Evolutionary conservation across 2,329 filamentous ascomycete genomes (phyloP).

Genomic region (Claviceps pazoutovae): DNA sequence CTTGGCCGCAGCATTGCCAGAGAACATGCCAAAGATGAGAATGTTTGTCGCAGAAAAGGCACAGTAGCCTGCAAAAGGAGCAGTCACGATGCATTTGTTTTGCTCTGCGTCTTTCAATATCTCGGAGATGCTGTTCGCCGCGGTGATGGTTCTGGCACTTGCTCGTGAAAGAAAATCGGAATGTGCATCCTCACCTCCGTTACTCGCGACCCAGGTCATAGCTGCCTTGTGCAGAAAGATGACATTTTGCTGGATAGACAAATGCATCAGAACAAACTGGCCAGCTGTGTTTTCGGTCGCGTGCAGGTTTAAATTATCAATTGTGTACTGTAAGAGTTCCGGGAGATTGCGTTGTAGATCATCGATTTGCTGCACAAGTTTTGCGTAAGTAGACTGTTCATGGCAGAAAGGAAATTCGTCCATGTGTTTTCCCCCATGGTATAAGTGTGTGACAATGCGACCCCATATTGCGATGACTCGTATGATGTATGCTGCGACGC

Average conservation of each 20-base stretch:
- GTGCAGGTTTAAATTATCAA: slow-evolving; percentile 74
- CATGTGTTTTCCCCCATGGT: slow-evolving; percentile 71
- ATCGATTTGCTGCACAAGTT: slow-evolving; percentile 56
- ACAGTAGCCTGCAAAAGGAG: slow-evolving; percentile 89
- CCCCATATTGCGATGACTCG: slow-evolving; percentile 81
- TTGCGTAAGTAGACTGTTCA: slow-evolving; percentile 59
- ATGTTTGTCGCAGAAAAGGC: slow-evolving; percentile 87
- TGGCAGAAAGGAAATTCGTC: slow-evolving; percentile 73
- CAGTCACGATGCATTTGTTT: slow-evolving; percentile 55
- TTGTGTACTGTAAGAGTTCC: slow-evolving; percentile 54
- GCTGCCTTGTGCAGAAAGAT: slow-evolving; percentile 85
- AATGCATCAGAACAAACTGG: slow-evolving; percentile 85
- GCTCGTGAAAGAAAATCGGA: slow-evolving; percentile 65
- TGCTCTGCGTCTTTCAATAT: slow-evolving; percentile 69
- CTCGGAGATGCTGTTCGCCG: slow-evolving; percentile 75
- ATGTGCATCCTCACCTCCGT: slow-evolving; percentile 56
- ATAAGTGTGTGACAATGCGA: slow-evolving; percentile 75
- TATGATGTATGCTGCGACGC: slow-evolving; percentile 81
- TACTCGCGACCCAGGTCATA: slow-evolving; percentile 52
- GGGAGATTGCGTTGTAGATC: slow-evolving; percentile 59
- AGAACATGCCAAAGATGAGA: slow-evolving; percentile 88
- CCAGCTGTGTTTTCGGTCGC: slow-evolving; percentile 75
- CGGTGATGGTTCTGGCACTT: slow-evolving; percentile 61
- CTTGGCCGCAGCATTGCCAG: slow-evolving; percentile 64
- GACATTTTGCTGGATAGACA: slow-evolving; percentile 76